These are phyloP conservation scores for Penstemon davidsonii DNA, from an alignment of 257 asterid species.

Conservation along the genomic window DNA sequence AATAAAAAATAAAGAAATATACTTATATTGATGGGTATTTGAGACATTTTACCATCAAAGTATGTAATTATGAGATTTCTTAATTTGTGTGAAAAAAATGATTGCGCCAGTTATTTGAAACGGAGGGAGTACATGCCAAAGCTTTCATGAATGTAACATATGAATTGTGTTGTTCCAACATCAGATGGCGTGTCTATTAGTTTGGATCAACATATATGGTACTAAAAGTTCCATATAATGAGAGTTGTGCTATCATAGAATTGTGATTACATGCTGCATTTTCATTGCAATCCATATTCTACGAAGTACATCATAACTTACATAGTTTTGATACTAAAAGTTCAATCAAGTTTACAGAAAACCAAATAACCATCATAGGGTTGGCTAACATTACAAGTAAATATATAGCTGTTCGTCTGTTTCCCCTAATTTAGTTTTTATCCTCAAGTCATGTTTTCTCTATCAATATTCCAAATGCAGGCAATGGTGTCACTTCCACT, in stretches of 20 bases:
- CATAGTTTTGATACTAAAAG: not conserved
- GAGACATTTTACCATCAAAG: no score
- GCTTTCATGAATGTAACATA: not conserved
- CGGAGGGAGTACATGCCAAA: no score
- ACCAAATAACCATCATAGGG: not conserved
- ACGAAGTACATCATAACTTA: not conserved
- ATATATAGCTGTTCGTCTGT: not conserved
- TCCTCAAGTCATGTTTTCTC: not conserved
- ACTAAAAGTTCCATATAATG: not conserved
- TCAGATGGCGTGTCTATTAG: slow-evolving; percentile 4
- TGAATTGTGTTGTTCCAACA: not conserved
- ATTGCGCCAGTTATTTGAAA: no score
- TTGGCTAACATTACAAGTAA: not conserved
- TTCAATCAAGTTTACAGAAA: not conserved
- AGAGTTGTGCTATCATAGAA: not conserved
- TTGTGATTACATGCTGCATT: not conserved
- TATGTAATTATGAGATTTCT: no score
- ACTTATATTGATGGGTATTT: no score
- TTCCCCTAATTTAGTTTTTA: not conserved
- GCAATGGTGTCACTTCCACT: slow-evolving; percentile 7
- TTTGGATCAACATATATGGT: not conserved
- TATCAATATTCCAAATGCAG: not conserved
- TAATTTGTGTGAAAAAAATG: no score
- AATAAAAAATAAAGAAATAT: no score
- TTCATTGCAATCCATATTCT: not conserved